Evolutionary conservation across 2,329 filamentous ascomycete species (phyloP), one percentile per base, ranked within the genome.

Genomic region (Proliferodiscus dingleyae): DNA sequence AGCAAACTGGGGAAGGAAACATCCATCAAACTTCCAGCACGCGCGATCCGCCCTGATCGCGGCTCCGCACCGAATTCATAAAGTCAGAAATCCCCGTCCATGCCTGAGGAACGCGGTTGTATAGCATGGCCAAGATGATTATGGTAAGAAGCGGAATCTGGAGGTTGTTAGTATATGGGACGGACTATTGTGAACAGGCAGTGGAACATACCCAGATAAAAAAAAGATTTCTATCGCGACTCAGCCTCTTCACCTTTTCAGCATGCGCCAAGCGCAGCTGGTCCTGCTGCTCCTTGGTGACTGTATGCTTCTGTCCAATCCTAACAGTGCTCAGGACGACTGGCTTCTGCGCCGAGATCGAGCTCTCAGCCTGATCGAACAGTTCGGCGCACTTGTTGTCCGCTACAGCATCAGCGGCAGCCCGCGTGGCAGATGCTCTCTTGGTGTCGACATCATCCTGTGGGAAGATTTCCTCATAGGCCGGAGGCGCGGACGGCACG

Each of bases 401-500:
- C 4, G 78, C 77, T 45, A 77, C 72, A 2, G 71, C 72, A 22
- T 84, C 80, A 11, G 72, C 74, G 1, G 75, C 75, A 2, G 80
- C 81, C 43, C 71, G 71, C 7, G 72, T 71, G 1, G 76, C 78
- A n/a, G 77, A 76, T 15, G 73, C 68, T 56, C 77, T 73, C 63
- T 85, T 83, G 19, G 66, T 67, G 45, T 82, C 76, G 13, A 72
- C 52, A 36, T 73, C 69, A 26, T 56, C 57, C 43, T 71, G 65
- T 2, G 85, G 87, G 62, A 81, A 93, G 22, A 93, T 78, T 38
- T 90, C 87, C 43, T 89, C 82, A 54, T 93, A 93, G 0, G 87
- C 78, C 8, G 87, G 87, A 7, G 86, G 86, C 24, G 77, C 69
- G 8, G 77, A 66, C 30, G 67, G 68, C 16, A 66, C 69, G 29